Evolutionary conservation across 805 yeast genomes (phyloP).

Genomic region (Suhomyces canberraensis): DNA sequence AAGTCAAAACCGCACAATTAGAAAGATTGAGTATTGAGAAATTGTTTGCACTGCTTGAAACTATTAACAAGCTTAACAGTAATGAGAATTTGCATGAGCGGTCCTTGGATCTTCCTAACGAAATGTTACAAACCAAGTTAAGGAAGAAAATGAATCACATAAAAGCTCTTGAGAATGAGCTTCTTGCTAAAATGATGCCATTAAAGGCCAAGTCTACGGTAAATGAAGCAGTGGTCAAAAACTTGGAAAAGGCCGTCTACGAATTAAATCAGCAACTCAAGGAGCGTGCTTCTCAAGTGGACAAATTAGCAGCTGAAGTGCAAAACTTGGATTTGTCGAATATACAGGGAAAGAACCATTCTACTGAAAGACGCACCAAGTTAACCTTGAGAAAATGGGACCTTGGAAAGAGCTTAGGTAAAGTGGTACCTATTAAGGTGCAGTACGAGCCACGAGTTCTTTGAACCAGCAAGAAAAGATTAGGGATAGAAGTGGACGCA

Average conservation of each 20-base stretch:
- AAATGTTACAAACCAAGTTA: conserved; percentile 20
- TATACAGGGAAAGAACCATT: too few species aligned
- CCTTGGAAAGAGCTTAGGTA: too few species aligned
- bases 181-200: conserved; percentile 28
- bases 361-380: too few species aligned
- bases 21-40: conserved; percentile 21
- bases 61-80: conserved; percentile 12
- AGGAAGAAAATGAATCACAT: conserved; percentile 25
- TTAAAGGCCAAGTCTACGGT: conserved; percentile 25
- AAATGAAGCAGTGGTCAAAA: conserved; percentile 17
- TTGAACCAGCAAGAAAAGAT: too few species aligned
- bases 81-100: conserved; percentile 15
- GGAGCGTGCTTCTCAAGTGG: conserved; percentile 12
- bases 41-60: conserved; percentile 24
- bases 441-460: too few species aligned
- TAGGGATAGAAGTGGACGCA: too few species aligned
- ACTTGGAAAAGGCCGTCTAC: conserved; percentile 27
- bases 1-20: conserved; percentile 14
- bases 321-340: not conserved
- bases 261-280: conserved; percentile 22
- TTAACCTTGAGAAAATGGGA: not conserved
- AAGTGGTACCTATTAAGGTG: too few species aligned
- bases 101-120: conserved; percentile 31
- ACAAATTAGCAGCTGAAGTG: conserved; percentile 8
- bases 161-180: conserved; percentile 19